Evolutionary conservation across 2,329 filamentous ascomycete species (phyloP).

Genomic region (Aspergillus sp.): DNA sequence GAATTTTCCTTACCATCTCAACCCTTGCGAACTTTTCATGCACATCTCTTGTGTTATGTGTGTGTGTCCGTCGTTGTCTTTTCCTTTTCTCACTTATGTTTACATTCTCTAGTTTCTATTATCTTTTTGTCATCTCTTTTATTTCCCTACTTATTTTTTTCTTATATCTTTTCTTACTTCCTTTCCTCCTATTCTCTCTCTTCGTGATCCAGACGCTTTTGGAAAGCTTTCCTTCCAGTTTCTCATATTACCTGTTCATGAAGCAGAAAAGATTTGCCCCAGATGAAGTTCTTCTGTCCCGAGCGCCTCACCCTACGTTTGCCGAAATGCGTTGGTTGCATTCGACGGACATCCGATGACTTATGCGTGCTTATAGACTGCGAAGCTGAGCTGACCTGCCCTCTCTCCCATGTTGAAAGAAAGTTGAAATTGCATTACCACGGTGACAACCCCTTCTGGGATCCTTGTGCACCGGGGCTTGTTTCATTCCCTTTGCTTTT

Average conservation of each 20-base stretch:
- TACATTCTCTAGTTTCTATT: neutral
- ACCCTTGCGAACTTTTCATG: neutral
- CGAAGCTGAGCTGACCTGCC: neutral
- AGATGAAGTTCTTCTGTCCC: neutral
- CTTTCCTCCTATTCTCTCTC: neutral
- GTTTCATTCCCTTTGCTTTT: constrained; percentile 1
- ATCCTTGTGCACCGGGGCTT: neutral
- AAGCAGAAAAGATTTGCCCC: neutral
- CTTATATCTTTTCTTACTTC: constrained; percentile 6
- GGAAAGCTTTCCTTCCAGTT: neutral
- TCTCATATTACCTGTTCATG: neutral
- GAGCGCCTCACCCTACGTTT: neutral
- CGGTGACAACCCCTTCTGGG: neutral
- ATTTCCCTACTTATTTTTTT: constrained; percentile 8
- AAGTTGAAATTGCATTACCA: constrained; percentile 5
- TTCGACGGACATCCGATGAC: neutral
- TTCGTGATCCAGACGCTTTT: too few species aligned
- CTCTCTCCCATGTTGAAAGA: neutral
- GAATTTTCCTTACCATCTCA: constrained; percentile 19
- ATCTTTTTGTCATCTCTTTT: constrained; percentile 5
- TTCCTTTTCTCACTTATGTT: neutral
- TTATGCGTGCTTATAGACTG: constrained; percentile 5
- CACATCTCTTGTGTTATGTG: neutral
- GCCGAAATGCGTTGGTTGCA: neutral
- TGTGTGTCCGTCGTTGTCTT: neutral